phyloP scores from a whole-genome alignment of 2,329 filamentous ascomycete species.

The Fusarium sp. region DNA sequence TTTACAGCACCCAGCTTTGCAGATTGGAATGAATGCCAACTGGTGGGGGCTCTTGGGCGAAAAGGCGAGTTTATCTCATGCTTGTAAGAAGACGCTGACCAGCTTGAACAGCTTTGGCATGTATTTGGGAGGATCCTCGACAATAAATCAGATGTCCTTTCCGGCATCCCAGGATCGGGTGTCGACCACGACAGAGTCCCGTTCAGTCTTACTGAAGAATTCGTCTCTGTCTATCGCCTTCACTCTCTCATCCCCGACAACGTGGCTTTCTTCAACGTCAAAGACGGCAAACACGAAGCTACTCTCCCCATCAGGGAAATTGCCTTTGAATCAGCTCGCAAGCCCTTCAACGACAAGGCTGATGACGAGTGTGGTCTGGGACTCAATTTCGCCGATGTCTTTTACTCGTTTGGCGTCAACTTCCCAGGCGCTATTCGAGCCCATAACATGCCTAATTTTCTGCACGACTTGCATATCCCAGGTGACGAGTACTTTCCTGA shows the following conservation, averaged over 20 bases:
- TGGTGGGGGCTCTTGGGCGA: conserved; percentile 27
- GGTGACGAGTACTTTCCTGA: conserved; percentile 15
- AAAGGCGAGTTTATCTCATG: not conserved
- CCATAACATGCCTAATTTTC: conserved; percentile 25
- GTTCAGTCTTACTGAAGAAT: conserved; percentile 23
- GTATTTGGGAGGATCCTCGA: conserved; percentile 15
- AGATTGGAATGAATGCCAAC: conserved; percentile 27
- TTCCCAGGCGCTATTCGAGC: conserved; percentile 20
- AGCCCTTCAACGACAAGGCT: not conserved
- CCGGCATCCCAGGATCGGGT: conserved; percentile 20
- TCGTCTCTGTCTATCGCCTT: conserved; percentile 23
- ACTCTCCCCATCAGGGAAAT: conserved; percentile 19
- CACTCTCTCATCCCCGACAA: conserved; percentile 23
- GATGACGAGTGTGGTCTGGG: not conserved
- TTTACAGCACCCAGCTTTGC: conserved; percentile 12
- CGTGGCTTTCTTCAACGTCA: conserved; percentile 18
- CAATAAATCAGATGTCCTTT: conserved; percentile 26
- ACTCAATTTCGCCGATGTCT: conserved; percentile 13
- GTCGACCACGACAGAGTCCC: conserved; percentile 16
- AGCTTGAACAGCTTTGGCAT: not conserved
- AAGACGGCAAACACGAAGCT: conserved; percentile 5
- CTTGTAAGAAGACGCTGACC: not conserved
- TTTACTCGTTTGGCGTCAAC: conserved; percentile 27
- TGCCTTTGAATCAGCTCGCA: conserved; percentile 15
- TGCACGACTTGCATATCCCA: conserved; percentile 10